Evolutionary conservation across 148 eudicot species (phyloP).

Genomic region (Amaranthus palmeri): DNA sequence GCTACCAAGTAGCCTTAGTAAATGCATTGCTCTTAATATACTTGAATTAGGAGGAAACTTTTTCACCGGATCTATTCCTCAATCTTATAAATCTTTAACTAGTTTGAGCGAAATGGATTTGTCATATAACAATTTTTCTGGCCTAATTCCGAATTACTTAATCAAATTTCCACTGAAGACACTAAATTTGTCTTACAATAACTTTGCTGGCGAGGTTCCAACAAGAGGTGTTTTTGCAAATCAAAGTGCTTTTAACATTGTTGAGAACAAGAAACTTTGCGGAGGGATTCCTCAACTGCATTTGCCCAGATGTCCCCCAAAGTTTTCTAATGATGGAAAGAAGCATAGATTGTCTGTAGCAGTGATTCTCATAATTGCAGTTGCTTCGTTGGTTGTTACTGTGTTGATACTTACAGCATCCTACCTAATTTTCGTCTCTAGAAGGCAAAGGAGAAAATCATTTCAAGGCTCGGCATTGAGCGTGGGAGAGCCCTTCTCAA

Average conservation of each 20-base stretch:
- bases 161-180: background rate
- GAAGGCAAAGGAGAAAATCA: background rate
- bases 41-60: conserved; percentile 21
- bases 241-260: conserved; percentile 17
- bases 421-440: conserved; percentile 1
- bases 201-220: conserved; percentile 34
- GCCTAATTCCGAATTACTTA: conserved; percentile 23
- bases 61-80: conserved; percentile 26
- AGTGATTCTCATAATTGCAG: conserved; percentile 2
- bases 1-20: conserved; percentile 26
- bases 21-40: conserved; percentile 15
- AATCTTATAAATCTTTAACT: conserved; percentile 13
- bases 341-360: background rate
- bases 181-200: conserved; percentile 27
- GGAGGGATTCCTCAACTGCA: conserved; percentile 28
- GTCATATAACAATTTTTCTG: conserved; percentile 31
- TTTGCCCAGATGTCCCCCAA: conserved; percentile 18
- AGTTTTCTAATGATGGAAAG: background rate
- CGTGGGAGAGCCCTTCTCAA: background rate
- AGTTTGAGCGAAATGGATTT: conserved; percentile 21
- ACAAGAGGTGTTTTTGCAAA: conserved; percentile 26
- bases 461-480: background rate
- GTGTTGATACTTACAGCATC: background rate
- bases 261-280: conserved; percentile 29
- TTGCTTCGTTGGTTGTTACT: background rate